Percentiles rank a stretch among this genome's conserved stretches.
These are phyloP conservation scores for Vinca minor DNA, from an alignment of 257 asterid species.

Conservation along the genomic window DNA sequence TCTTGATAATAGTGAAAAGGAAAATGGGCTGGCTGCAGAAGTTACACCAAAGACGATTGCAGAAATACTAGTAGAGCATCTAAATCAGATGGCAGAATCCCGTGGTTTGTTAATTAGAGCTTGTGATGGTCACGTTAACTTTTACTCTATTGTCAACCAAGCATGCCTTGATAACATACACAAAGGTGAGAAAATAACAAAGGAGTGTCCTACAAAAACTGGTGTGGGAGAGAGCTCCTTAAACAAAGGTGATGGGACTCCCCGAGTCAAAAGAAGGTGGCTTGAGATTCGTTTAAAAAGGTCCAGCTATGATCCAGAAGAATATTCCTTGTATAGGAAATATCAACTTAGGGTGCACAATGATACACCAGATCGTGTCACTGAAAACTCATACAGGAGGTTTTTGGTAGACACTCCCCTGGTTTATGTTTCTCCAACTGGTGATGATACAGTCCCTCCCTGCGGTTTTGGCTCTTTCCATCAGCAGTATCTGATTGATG, in stretches of 20 bases:
- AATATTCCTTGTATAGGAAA: slow-evolving; percentile 72
- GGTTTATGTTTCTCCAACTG: slow-evolving; percentile 49
- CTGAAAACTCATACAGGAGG: slow-evolving; percentile 68
- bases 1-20: slow-evolving; percentile 23
- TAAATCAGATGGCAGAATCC: slow-evolving; percentile 36
- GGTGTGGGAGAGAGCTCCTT: slow-evolving; percentile 20
- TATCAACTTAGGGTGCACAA: slow-evolving; percentile 88
- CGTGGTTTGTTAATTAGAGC: slow-evolving; percentile 57
- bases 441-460: slow-evolving; percentile 50
- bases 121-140: slow-evolving; percentile 87
- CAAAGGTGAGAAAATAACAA: slow-evolving; percentile 16
- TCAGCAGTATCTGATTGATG: slow-evolving; percentile 90
- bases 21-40: slow-evolving; percentile 26
- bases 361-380: slow-evolving; percentile 65
- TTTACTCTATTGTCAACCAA: slow-evolving; percentile 39
- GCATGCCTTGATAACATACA: slow-evolving; percentile 18
- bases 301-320: slow-evolving; percentile 79
- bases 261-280: slow-evolving; percentile 30
- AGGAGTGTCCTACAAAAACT: slow-evolving; percentile 21
- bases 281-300: slow-evolving; percentile 59
- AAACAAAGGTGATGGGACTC: slow-evolving; percentile 20
- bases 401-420: slow-evolving; percentile 93
- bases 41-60: slow-evolving; percentile 62
- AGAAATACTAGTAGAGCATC: slow-evolving; percentile 41
- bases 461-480: slow-evolving; percentile 98